phyloP scores from a whole-genome alignment of 1,284 basidiomycete genomes.

The Boletus smithii region DNA sequence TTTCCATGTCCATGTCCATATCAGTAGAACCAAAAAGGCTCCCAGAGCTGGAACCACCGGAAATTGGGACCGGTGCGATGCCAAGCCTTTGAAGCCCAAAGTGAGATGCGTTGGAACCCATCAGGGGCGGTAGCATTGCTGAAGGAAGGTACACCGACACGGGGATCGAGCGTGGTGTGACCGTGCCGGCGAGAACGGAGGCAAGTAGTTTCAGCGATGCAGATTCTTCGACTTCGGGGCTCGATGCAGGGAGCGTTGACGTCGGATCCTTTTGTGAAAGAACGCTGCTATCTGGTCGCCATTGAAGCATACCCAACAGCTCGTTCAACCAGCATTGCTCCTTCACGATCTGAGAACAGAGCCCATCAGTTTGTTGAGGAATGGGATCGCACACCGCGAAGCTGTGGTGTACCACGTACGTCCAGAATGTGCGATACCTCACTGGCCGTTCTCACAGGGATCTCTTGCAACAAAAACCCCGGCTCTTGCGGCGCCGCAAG shows the following conservation, averaged over 20 bases:
- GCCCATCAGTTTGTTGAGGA: slow-evolving; percentile 1
- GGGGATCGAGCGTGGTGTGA: slow-evolving; percentile 31
- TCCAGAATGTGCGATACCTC: slow-evolving; percentile 72
- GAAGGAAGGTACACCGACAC: slow-evolving; percentile 35
- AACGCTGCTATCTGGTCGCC: slow-evolving; percentile 45
- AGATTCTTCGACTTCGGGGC: slow-evolving; percentile 41
- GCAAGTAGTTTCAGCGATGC: slow-evolving; percentile 24
- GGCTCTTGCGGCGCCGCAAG: slow-evolving; percentile 65
- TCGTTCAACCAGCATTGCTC: slow-evolving; percentile 81
- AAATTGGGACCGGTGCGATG: slow-evolving; percentile 25
- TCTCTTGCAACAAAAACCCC: slow-evolving; percentile 63
- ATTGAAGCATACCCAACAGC: slow-evolving; percentile 51
- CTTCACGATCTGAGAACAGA: slow-evolving; percentile 53
- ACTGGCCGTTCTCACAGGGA: slow-evolving; percentile 65
- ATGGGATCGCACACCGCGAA: not conserved
- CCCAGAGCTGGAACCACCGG: slow-evolving; percentile 24
- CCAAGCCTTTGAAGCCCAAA: slow-evolving; percentile 31
- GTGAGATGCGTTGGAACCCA: slow-evolving; percentile 19
- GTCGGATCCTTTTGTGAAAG: slow-evolving; percentile 15
- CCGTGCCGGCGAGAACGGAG: slow-evolving; percentile 32
- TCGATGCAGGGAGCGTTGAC: slow-evolving; percentile 33
- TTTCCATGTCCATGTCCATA: slow-evolving; percentile 37
- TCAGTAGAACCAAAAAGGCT: slow-evolving; percentile 35
- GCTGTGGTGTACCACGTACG: slow-evolving; percentile 35
- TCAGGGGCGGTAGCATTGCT: slow-evolving; percentile 23